phyloP scores from a whole-genome alignment of 352 stramenopile species.

The Phytophthora fragariaefolia region DNA sequence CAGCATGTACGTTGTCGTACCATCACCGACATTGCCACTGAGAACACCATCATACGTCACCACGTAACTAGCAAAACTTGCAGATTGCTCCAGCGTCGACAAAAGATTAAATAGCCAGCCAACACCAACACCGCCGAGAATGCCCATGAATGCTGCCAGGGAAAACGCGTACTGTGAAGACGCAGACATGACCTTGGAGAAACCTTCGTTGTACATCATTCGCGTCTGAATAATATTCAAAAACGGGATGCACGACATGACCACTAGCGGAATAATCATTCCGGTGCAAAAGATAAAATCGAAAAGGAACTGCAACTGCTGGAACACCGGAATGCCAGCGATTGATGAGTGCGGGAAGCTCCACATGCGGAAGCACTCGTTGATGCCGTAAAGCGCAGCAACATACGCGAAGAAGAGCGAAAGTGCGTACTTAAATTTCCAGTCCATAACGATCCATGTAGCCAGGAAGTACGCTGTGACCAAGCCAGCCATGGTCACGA shows the following conservation, averaged over 20 bases:
- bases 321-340: slow-evolving; percentile 56
- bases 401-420: slow-evolving; percentile 74
- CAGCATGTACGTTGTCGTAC: slow-evolving; percentile 64
- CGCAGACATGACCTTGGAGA: slow-evolving; percentile 81
- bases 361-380: slow-evolving; percentile 78
- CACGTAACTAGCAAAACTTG: slow-evolving; percentile 75
- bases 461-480: slow-evolving; percentile 60
- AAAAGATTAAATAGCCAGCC: slow-evolving; percentile 77
- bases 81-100: slow-evolving; percentile 66
- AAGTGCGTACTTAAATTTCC: slow-evolving; percentile 48
- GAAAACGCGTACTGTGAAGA: slow-evolving; percentile 84
- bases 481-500: slow-evolving; percentile 34
- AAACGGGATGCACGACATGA: slow-evolving; percentile 79
- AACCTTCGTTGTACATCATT: slow-evolving; percentile 90
- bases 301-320: slow-evolving; percentile 83
- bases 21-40: slow-evolving; percentile 58
- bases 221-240: slow-evolving; percentile 83
- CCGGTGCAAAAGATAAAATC: slow-evolving; percentile 77
- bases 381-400: slow-evolving; percentile 71
- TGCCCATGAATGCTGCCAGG: slow-evolving; percentile 67
- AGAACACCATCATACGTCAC: slow-evolving; percentile 64
- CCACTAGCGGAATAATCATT: slow-evolving; percentile 69
- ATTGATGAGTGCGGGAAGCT: slow-evolving; percentile 71
- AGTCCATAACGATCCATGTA: slow-evolving; percentile 48
- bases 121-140: slow-evolving; percentile 63